Conservation (phyloP, 2,329 filamentous ascomycete species). For the Karstenula rhodostoma region DNA sequence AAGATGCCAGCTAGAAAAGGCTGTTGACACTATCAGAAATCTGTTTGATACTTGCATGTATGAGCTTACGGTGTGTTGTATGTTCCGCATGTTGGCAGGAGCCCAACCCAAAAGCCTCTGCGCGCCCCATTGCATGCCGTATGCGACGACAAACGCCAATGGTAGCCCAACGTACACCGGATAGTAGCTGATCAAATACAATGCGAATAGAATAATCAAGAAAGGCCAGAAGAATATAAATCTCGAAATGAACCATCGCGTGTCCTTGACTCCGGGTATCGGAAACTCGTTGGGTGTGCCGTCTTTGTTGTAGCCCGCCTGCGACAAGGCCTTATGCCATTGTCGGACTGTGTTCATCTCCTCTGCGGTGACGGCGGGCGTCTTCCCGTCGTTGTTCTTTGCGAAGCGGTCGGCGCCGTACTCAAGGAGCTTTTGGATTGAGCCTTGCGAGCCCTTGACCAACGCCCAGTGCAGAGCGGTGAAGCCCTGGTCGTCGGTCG, state of each 20-base stretch:
- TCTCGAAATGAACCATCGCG: constrained; percentile 77
- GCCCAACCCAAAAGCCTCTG: constrained; percentile 82
- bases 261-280: constrained; percentile 77
- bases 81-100: constrained; percentile 84
- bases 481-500: constrained; percentile 89
- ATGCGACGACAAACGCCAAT: constrained; percentile 70
- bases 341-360: constrained; percentile 87
- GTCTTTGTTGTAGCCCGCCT: constrained; percentile 83
- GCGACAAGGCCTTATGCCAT: constrained; percentile 83
- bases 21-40: constrained; percentile 51
- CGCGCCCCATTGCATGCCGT: constrained; percentile 77
- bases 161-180: constrained; percentile 81
- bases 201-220: constrained; percentile 72
- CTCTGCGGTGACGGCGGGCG: constrained; percentile 81
- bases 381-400: constrained; percentile 89
- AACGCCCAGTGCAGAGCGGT: constrained; percentile 96
- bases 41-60: background rate
- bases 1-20: constrained; percentile 96
- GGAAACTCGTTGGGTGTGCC: constrained; percentile 79
- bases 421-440: constrained; percentile 92
- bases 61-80: constrained; percentile 81
- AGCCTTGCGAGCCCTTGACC: constrained; percentile 88
- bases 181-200: constrained; percentile 77
- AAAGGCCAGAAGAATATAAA: constrained; percentile 94
- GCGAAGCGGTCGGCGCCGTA: constrained; percentile 95